These are phyloP conservation scores for Barnettozyma salicaria DNA, from an alignment of 805 yeast species.

Conservation along the genomic window DNA sequence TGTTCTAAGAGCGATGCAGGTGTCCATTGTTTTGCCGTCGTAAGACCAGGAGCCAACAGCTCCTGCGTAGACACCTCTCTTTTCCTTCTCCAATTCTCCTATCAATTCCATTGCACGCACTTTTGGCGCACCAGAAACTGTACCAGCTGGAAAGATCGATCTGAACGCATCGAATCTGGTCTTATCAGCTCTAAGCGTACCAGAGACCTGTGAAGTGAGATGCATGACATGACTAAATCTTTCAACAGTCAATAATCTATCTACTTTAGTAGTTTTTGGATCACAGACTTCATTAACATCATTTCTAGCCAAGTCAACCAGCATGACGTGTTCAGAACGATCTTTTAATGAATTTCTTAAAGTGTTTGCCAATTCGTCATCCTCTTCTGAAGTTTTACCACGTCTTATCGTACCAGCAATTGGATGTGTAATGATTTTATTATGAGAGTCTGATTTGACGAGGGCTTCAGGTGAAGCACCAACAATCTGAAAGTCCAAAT, in stretches of 20 bases:
- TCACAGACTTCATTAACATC: slow-evolving; percentile 94
- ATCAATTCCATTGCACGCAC: slow-evolving; percentile 95
- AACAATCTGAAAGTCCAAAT: slow-evolving; percentile 84
- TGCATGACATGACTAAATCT: slow-evolving; percentile 97
- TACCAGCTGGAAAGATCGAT: slow-evolving; percentile 98
- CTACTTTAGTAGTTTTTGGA: slow-evolving; percentile 80
- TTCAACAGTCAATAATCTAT: slow-evolving; percentile 82
- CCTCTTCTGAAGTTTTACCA: slow-evolving; percentile 89
- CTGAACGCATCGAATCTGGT: slow-evolving; percentile 95
- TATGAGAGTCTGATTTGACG: slow-evolving; percentile 69
- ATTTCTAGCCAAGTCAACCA: slow-evolving; percentile 95
- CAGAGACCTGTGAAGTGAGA: slow-evolving; percentile 90
- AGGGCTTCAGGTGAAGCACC: slow-evolving; percentile 97
- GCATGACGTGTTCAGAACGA: slow-evolving; percentile 97
- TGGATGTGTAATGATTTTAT: slow-evolving; percentile 87
- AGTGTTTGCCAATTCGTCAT: slow-evolving; percentile 70
- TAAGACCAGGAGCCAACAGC: slow-evolving; percentile 99
- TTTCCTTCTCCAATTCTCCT: slow-evolving; percentile 82
- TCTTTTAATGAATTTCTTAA: slow-evolving; percentile 78
- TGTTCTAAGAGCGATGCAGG: slow-evolving; percentile 95
- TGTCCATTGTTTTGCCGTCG: slow-evolving; percentile 91
- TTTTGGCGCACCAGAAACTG: slow-evolving; percentile 98
- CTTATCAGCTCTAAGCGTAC: slow-evolving; percentile 76
- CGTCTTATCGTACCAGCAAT: slow-evolving; percentile 95
- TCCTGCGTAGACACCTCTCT: slow-evolving; percentile 96